Evolutionary conservation across 495 filamentous ascomycete species (phyloP).

Genomic region (Annulohypoxylon bovei): DNA sequence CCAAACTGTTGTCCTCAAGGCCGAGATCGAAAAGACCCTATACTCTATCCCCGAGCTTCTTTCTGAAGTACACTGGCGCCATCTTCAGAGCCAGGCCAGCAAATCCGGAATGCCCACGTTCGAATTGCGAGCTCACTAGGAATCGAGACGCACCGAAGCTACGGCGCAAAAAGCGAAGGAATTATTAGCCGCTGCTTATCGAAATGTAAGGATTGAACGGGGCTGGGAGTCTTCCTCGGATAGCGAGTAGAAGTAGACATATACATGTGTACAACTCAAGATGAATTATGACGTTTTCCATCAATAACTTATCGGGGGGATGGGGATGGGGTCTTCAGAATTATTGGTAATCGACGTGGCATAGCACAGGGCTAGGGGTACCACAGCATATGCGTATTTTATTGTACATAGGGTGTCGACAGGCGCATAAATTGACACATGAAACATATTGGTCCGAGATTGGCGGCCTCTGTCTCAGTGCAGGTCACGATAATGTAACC

Average conservation of each 20-base stretch:
- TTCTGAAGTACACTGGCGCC: constrained; percentile 19
- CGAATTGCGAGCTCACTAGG: neutral
- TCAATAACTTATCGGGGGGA: neutral
- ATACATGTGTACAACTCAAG: neutral
- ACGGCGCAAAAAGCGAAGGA: no score
- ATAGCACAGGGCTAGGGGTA: neutral
- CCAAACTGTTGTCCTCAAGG: neutral
- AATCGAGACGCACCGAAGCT: no score
- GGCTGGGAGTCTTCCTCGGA: no score
- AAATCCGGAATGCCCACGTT: constrained; percentile 22
- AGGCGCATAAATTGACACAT: constrained; percentile 12
- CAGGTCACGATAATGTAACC: neutral
- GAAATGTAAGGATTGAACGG: no score
- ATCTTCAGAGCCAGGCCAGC: constrained; percentile 18
- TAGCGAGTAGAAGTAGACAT: neutral
- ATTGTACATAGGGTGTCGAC: neutral
- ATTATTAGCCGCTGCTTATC: no score
- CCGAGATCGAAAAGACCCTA: constrained; percentile 7
- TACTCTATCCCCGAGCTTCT: constrained; percentile 21
- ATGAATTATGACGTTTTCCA: neutral
- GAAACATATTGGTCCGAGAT: neutral
- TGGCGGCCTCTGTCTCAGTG: neutral
- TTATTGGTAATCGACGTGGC: neutral
- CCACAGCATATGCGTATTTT: neutral
- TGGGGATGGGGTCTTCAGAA: neutral